phyloP scores from a whole-genome alignment of 2,329 filamentous ascomycete genomes.

The Penicillium psychrosexuale region DNA sequence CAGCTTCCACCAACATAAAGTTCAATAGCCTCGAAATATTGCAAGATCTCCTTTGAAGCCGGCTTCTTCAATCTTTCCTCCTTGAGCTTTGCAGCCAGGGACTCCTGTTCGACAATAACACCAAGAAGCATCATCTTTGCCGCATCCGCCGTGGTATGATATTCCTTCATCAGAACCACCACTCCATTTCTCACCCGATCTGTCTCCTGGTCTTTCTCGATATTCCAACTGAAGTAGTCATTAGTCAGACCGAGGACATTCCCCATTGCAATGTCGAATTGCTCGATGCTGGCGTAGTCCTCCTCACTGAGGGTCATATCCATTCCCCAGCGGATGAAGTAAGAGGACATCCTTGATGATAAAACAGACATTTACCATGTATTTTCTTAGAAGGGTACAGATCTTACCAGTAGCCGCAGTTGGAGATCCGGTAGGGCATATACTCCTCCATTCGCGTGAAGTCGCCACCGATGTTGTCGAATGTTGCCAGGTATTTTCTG shows the following conservation, averaged over 20 bases:
- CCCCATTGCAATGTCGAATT: conserved; percentile 11
- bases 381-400: too few relatives aligned
- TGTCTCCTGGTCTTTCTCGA: conserved; percentile 10
- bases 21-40: conserved; percentile 6
- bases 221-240: conserved; percentile 13
- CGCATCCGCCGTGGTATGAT: background rate
- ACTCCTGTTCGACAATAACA: conserved; percentile 11
- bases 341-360: background rate
- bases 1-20: conserved; percentile 6
- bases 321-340: background rate
- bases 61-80: background rate
- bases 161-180: conserved; percentile 6
- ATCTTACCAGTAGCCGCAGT: background rate
- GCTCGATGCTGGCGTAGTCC: conserved; percentile 7
- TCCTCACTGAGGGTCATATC: background rate
- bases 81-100: conserved; percentile 5
- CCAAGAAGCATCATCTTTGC: conserved; percentile 8
- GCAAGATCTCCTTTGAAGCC: background rate
- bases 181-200: conserved; percentile 11
- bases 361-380: background rate
- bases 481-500: background rate
- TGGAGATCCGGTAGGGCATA: background rate
- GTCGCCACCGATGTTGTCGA: background rate
- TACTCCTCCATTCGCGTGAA: background rate
- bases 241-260: conserved; percentile 12